Conservation (phyloP, 768 basidiomycete genomes). For the Phaeotremella fagi region DNA sequence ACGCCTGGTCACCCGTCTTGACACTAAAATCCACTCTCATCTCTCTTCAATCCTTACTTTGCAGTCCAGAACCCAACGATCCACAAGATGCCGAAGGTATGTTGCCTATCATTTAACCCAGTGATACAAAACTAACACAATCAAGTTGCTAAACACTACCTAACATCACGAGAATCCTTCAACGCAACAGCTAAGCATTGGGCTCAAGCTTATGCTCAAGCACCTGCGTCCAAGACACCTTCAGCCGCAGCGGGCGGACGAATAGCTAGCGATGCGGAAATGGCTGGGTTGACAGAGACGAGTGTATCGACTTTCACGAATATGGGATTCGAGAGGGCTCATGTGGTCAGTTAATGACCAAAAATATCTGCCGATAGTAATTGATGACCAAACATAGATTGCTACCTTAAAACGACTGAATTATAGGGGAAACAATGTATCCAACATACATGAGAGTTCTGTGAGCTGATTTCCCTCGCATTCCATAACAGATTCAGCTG, state of each 20-base stretch:
- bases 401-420: constrained; percentile 35
- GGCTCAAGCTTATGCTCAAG: constrained; percentile 87
- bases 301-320: constrained; percentile 80
- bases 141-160: constrained; percentile 86
- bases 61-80: constrained; percentile 90
- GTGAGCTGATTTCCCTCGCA: constrained; percentile 7
- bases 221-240: constrained; percentile 51
- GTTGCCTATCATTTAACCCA: constrained; percentile 3
- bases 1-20: constrained; percentile 54
- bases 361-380: not conserved
- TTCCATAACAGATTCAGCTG: not conserved
- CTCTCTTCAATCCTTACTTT: constrained; percentile 85
- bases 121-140: not conserved
- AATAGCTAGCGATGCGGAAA: constrained; percentile 51
- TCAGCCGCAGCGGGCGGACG: constrained; percentile 36
- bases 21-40: constrained; percentile 95
- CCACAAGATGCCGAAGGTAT: constrained; percentile 85
- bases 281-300: constrained; percentile 74
- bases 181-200: constrained; percentile 90
- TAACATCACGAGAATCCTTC: constrained; percentile 78
- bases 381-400: constrained; percentile 17
- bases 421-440: constrained; percentile 40
- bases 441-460: constrained; percentile 24
- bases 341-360: constrained; percentile 65
- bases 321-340: constrained; percentile 72